Conservation (phyloP, 768 basidiomycete genomes). For the Boletus rex-veris region DNA sequence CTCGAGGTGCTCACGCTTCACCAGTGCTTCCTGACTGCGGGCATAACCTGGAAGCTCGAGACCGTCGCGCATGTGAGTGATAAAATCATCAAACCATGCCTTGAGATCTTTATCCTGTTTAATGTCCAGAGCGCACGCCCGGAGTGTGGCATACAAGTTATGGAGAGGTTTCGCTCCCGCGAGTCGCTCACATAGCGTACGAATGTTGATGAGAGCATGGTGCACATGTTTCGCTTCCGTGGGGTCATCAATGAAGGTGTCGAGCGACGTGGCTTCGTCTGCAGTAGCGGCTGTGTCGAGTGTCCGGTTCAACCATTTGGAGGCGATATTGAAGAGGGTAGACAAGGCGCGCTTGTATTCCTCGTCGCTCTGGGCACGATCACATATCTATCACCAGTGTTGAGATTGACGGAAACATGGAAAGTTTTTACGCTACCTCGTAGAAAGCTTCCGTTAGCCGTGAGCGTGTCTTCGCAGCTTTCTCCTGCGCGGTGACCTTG, state of each 20-base stretch:
- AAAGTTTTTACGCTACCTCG: slow-evolving; percentile 34
- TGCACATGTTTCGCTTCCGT: slow-evolving; percentile 60
- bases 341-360: slow-evolving; percentile 55
- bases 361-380: slow-evolving; percentile 59
- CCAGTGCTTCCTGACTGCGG: slow-evolving; percentile 42
- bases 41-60: slow-evolving; percentile 52
- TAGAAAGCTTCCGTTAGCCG: slow-evolving; percentile 51
- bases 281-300: slow-evolving; percentile 48
- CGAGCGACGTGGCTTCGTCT: slow-evolving; percentile 44
- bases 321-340: slow-evolving; percentile 53
- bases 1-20: slow-evolving; percentile 43
- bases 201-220: slow-evolving; percentile 43
- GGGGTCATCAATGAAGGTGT: slow-evolving; percentile 57
- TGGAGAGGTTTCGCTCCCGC: slow-evolving; percentile 48
- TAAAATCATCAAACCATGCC: slow-evolving; percentile 52
- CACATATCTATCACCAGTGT: slow-evolving; percentile 46
- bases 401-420: neutral
- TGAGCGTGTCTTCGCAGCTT: slow-evolving; percentile 38
- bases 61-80: slow-evolving; percentile 42
- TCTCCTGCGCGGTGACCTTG: slow-evolving; percentile 41
- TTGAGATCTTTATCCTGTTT: slow-evolving; percentile 52
- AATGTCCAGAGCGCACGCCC: slow-evolving; percentile 44
- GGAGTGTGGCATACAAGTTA: slow-evolving; percentile 41
- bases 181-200: slow-evolving; percentile 49
- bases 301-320: slow-evolving; percentile 53